phyloP scores from a whole-genome alignment of 2,329 filamentous ascomycete species.

The Scedosporium aurantiacum region DNA sequence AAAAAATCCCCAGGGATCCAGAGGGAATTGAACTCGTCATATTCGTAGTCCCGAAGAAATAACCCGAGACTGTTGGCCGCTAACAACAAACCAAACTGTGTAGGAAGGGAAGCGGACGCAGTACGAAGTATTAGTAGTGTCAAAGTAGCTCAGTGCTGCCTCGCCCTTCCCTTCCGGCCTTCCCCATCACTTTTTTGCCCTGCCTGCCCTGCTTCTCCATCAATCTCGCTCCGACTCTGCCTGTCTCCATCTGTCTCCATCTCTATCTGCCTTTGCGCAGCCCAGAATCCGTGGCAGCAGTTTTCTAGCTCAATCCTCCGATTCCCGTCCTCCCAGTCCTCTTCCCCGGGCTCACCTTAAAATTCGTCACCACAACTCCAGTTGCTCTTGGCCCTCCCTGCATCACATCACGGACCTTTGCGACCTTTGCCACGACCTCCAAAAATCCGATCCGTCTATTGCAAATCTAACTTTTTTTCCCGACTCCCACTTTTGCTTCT shows the following conservation, averaged over 20 bases:
- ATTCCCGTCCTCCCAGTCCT: background rate
- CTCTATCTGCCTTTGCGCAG: background rate
- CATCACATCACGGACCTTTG: conserved; percentile 1
- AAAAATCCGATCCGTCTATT: background rate
- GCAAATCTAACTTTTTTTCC: background rate
- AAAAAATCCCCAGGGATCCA: no score
- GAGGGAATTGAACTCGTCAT: no score
- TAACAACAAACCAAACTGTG: no score
- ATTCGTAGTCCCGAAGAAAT: no score
- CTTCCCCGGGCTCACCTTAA: background rate
- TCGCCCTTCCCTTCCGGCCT: no score
- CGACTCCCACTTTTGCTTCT: background rate
- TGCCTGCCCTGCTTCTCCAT: no score
- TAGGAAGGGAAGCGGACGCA: no score
- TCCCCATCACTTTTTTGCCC: no score
- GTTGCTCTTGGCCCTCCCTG: background rate
- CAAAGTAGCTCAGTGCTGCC: no score
- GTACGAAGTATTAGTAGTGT: no score
- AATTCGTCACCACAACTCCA: background rate
- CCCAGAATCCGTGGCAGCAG: background rate
- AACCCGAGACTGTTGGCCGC: no score
- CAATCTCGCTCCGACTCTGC: no score
- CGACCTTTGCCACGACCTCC: background rate
- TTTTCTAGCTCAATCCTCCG: background rate
- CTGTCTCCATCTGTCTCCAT: background rate